These are phyloP conservation scores for Prunella vulgaris DNA, from an alignment of 257 asterid species.

Conservation along the genomic window DNA sequence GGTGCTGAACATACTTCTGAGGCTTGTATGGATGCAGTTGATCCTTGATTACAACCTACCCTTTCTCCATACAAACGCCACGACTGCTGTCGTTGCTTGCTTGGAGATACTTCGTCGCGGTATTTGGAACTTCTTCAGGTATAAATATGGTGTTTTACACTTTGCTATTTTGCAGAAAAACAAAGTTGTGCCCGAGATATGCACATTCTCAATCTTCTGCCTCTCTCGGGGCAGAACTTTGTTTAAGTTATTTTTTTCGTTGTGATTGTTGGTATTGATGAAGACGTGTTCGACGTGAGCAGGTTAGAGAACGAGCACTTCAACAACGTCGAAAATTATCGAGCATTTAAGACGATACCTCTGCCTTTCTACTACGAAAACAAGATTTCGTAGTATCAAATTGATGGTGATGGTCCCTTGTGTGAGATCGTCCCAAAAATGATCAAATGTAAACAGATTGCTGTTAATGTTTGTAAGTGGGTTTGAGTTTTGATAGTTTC, in stretches of 20 bases:
- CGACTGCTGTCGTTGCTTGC: conserved; percentile 50
- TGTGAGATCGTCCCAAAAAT: no score
- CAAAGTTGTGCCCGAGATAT: no score
- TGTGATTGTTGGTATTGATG: background rate
- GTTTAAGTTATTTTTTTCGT: no score
- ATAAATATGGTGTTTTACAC: background rate
- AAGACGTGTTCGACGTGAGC: conserved; percentile 4
- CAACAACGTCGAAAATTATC: conserved; percentile 61
- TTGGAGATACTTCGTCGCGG: conserved; percentile 84
- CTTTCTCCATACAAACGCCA: conserved; percentile 54
- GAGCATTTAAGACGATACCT: conserved; percentile 62
- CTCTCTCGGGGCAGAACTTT: no score
- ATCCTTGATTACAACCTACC: conserved; percentile 51
- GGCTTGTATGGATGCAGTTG: conserved; percentile 87
- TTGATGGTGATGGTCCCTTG: background rate
- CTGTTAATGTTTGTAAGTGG: background rate
- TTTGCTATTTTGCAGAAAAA: no score
- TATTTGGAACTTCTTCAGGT: conserved; percentile 95
- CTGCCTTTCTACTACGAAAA: conserved; percentile 68
- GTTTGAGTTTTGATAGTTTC: background rate
- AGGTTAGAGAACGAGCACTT: conserved; percentile 82
- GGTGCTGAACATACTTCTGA: conserved; percentile 58
- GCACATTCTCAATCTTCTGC: no score
- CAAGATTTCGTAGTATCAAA: conserved; percentile 17
- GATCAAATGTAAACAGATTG: background rate